Base-by-base conservation (phyloP, 2,329 filamentous ascomycete genomes). In the Sarocladium brachiariae region DNA sequence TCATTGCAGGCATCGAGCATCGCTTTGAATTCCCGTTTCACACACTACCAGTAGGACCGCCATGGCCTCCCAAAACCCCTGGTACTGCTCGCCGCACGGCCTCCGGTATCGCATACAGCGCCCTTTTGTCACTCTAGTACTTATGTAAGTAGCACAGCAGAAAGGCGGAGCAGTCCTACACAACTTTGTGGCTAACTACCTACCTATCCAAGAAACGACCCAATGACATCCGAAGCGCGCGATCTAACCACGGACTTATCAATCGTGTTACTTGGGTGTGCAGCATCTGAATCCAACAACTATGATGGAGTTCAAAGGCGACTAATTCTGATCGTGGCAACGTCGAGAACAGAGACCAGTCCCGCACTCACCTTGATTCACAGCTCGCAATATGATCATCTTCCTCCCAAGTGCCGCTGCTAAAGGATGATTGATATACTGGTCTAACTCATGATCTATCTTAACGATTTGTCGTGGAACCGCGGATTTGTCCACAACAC, bases 41-140 rank as follows among this genome's bases (percentile, higher is more conserved):
- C 43, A 4, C n/a, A 21, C 10, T 47, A 31, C 27, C 16, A 24
- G 33, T 30, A 14, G 16, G 43, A 25, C 25, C 43, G 21, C 16
- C 27, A 33, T 10, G 21, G 43, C 43, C 33, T n/a, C 27, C 43
- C n/a, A n/a, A n/a, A n/a, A n/a, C n/a, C n/a, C n/a, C n/a, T n/a
- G n/a, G n/a, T n/a, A n/a, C n/a, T n/a, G n/a, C n/a, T n/a, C n/a
- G n/a, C n/a, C n/a, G n/a, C n/a, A n/a, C n/a, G n/a, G n/a, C n/a
- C n/a, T n/a, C n/a, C 24, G 43, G 25, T 47, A 33, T 47, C 43
- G 43, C 43, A 47, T 31, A 21, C n/a, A 33, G 16, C 43, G 21
- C 25, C 21, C 21, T 27, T 45, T 47, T 25, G 43, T 27, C 3
- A 9, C 4, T n/a, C 11, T 19, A n/a, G 43, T 47, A 31, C 4